A percentile compares a stretch with the other conserved stretches of the same genome.
phyloP scores from a whole-genome alignment of 371 early-diverging fungal species.

The Mucor velutinosus region DNA sequence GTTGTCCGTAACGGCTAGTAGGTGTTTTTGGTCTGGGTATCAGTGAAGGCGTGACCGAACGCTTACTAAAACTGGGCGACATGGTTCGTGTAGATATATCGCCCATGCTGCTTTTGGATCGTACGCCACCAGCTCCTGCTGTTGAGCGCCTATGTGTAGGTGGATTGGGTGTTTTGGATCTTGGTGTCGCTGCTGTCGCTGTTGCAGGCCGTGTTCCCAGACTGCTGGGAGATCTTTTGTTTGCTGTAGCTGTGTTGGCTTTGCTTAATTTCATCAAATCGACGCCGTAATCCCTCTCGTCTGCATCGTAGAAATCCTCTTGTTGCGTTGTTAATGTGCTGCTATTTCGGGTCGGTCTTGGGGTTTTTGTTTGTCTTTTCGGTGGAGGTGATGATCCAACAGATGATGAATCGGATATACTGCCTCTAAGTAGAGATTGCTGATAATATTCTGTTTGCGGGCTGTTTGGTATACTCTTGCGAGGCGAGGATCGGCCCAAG shows the following conservation, averaged over 20 bases:
- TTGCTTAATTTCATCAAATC: constrained; percentile 18
- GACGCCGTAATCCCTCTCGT: constrained; percentile 20
- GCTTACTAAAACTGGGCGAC: constrained; percentile 18
- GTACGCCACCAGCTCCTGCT: constrained; percentile 3
- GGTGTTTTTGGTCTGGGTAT: constrained; percentile 56
- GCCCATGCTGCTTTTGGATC: constrained; percentile 43
- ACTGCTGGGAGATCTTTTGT: background rate
- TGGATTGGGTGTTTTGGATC: constrained; percentile 40
- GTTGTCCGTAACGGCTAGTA: constrained; percentile 10
- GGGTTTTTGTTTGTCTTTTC: constrained; percentile 10
- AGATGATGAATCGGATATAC: constrained; percentile 23
- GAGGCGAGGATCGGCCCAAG: constrained; percentile 11
- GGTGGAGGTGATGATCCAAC: constrained; percentile 7
- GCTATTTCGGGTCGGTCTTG: constrained; percentile 13
- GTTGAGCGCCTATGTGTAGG: constrained; percentile 16
- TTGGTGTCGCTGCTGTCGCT: background rate
- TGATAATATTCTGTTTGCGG: background rate
- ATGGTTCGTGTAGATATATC: constrained; percentile 12
- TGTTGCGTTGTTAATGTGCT: constrained; percentile 7
- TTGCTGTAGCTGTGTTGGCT: background rate
- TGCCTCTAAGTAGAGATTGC: constrained; percentile 12
- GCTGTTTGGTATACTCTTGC: background rate
- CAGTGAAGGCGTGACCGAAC: constrained; percentile 46
- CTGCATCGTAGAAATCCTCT: constrained; percentile 33
- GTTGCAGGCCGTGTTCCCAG: background rate